These are phyloP conservation scores for Crucihimalaya himalaica DNA, from an alignment of 345 rosid genomes.

Conservation along the genomic window DNA sequence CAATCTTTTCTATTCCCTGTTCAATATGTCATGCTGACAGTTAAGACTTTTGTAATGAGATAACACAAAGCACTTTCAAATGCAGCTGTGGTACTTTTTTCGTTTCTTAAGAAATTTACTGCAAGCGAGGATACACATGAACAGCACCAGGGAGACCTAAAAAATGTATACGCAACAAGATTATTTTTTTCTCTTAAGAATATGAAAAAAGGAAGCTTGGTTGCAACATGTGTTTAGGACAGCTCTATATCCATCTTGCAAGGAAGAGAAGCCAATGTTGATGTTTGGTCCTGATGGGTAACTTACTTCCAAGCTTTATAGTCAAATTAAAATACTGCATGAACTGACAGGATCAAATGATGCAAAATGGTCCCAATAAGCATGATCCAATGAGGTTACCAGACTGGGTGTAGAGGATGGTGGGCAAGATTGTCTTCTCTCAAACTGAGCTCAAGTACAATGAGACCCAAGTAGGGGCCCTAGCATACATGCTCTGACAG, in stretches of 20 bases:
- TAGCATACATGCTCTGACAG: constrained; percentile 37
- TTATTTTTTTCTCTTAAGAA: neutral
- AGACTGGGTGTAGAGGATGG: constrained; percentile 21
- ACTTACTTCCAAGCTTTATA: constrained; percentile 33
- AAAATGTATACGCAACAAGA: constrained; percentile 10
- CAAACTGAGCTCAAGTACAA: constrained; percentile 37
- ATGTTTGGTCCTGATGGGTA: constrained; percentile 28
- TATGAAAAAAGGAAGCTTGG: constrained; percentile 2
- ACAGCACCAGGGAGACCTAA: constrained; percentile 4
- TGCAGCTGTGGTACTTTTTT: constrained; percentile 2
- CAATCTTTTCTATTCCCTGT: constrained; percentile 21
- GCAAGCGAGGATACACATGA: constrained; percentile 22
- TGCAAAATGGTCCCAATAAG: constrained; percentile 56
- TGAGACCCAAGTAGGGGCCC: constrained; percentile 60
- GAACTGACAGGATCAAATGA: constrained; percentile 34
- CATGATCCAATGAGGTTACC: constrained; percentile 39
- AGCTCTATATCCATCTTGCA: constrained; percentile 23
- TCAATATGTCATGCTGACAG: constrained; percentile 30
- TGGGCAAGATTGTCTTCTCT: constrained; percentile 40
- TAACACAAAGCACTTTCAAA: neutral
- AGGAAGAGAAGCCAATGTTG: constrained; percentile 22
- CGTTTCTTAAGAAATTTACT: constrained; percentile 16
- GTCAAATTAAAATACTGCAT: constrained; percentile 43
- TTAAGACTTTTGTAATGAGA: constrained; percentile 10
- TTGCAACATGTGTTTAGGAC: constrained; percentile 2